Evolutionary conservation across 1,139 yeast genomes (phyloP).

Genomic region (Candida sojae): DNA sequence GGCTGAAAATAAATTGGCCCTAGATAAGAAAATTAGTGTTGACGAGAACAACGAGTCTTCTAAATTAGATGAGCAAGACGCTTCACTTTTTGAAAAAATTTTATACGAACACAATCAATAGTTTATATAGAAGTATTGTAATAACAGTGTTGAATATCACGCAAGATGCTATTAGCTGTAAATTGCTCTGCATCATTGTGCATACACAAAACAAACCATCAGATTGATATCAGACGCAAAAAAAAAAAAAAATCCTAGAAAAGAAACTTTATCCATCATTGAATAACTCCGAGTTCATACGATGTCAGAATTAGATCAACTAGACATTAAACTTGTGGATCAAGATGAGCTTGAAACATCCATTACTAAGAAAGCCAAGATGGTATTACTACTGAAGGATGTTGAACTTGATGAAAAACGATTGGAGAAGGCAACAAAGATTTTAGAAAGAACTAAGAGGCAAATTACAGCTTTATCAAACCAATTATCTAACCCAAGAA

Average conservation of each 20-base stretch:
- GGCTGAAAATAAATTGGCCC: conserved; percentile 87
- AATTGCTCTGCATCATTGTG: neutral
- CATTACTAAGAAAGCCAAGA: conserved; percentile 71
- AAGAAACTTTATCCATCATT: neutral
- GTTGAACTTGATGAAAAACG: conserved; percentile 75
- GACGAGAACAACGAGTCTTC: conserved; percentile 39
- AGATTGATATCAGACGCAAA: neutral
- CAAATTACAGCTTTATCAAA: conserved; percentile 50
- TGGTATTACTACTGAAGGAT: conserved; percentile 60
- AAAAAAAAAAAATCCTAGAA: neutral
- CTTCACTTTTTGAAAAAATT: conserved; percentile 53
- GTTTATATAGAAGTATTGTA: neutral
- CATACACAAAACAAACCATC: no score
- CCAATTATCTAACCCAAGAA: conserved; percentile 51
- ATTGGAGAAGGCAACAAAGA: conserved; percentile 61
- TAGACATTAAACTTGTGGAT: conserved; percentile 56
- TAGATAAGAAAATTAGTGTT: conserved; percentile 68
- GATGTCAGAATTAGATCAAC: conserved; percentile 6
- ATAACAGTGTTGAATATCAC: no score
- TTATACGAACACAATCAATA: conserved; percentile 27
- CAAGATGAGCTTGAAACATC: conserved; percentile 74
- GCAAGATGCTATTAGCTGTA: no score
- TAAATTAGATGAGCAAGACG: conserved; percentile 54
- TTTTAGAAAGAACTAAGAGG: conserved; percentile 40
- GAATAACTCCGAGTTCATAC: neutral